These are phyloP conservation scores for Claviceps spartinae DNA, from an alignment of 2,329 filamentous ascomycete species.

Conservation along the genomic window DNA sequence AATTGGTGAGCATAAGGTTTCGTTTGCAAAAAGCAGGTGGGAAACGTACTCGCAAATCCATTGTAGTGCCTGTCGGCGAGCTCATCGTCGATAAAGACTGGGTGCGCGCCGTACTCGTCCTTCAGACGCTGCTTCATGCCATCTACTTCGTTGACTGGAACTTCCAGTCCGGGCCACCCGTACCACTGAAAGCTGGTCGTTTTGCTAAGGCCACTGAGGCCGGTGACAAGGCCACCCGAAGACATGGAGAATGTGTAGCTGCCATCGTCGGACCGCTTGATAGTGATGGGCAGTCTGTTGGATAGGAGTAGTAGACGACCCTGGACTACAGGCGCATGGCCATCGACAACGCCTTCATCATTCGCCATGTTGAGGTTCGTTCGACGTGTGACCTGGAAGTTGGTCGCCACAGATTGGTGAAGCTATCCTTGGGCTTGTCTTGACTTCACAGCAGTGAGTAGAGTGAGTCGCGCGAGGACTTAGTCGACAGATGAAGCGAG, in stretches of 20 bases:
- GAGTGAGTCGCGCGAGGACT: neutral
- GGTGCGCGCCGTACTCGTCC: conserved; percentile 78
- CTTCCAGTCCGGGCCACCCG: conserved; percentile 88
- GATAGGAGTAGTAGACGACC: conserved; percentile 70
- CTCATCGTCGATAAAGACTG: conserved; percentile 87
- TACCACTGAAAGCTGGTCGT: conserved; percentile 96
- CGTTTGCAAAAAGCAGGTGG: neutral
- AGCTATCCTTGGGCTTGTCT: no score
- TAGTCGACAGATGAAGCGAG: neutral
- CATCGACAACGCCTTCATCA: conserved; percentile 15
- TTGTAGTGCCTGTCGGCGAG: conserved; percentile 95
- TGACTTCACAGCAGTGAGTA: neutral
- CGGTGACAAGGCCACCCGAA: conserved; percentile 87
- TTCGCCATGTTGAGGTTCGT: neutral
- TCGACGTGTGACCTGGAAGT: no score
- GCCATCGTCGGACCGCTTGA: conserved; percentile 84
- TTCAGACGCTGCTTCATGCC: conserved; percentile 65
- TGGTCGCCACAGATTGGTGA: neutral
- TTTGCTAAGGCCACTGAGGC: conserved; percentile 81
- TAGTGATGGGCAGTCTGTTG: conserved; percentile 90
- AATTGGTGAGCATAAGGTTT: neutral
- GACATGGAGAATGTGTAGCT: conserved; percentile 94
- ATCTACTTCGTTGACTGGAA: conserved; percentile 69
- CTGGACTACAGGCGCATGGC: conserved; percentile 19
- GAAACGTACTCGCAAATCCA: conserved; percentile 73